Evolutionary conservation across 768 basidiomycete genomes (phyloP), one percentile per base, ranked within the genome.

Genomic region (Auricularia cornea): DNA sequence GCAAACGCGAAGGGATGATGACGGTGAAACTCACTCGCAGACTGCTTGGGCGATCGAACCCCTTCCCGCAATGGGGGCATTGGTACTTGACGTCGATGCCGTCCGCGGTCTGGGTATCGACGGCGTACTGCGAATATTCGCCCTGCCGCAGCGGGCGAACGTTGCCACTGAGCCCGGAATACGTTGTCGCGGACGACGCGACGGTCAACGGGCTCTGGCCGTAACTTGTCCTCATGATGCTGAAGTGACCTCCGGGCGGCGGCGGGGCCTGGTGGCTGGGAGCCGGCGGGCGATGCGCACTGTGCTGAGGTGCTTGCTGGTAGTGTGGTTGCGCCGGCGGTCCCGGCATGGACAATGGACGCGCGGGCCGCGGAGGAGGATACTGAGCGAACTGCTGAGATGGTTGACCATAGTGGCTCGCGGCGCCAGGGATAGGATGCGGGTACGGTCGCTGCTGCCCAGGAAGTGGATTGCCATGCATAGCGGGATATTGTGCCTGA

Each of bases 11-110:
- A 52, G 29, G 28, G 16, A 10, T 31, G 28, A 28, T 57, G 26
- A 29, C 14, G 54, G 6, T 30, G 54, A 57, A 26, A 57, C 54
- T 16, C 48, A 66, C 66, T 28, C 80, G 74, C 59, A 88, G 76
- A 70, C 85, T 87, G 66, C 84, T 86, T 4, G 87, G 87, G 6
- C 87, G 79, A 71, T 86, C 87, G 73, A 89, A 88, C 6, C 85
- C 77, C 71, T 87, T 87, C 59, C 71, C 72, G 71, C 87, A 88
- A 23, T 80, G 81, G 1, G 70, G 70, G 65, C 77, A 78, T 30
- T 68, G 66, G 35, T 78, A 76, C 51, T 59, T 59, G 28, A 57
- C 54, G 28, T 57, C 54, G 12, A 57, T 26, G 30, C 54, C 54
- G 10, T 26, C 54, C 10, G 30, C 8, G 6, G 54, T 57, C 6